Evolutionary conservation across 768 basidiomycete species (phyloP), one percentile per base, ranked within the genome.

Genomic region (Lentinula edodes): DNA sequence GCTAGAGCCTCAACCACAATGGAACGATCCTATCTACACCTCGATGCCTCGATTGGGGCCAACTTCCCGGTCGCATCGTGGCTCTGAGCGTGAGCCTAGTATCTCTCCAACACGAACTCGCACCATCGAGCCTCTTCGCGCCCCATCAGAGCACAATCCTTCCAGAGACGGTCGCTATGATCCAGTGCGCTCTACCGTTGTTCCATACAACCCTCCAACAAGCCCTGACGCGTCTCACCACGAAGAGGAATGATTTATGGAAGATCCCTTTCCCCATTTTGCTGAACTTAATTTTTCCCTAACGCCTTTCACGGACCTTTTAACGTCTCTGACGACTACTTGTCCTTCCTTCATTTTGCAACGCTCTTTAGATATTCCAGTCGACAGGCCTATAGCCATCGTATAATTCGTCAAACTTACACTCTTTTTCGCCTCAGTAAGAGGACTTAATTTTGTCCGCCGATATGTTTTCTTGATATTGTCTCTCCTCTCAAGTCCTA

Each of bases 1-100:
- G 9, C 73, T 90, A 3, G 85, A 89, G 68, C 89, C 88, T 2
- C 75, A 73, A 57, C 88, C 87, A 1, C 86, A 83, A 56, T 89
- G 88, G 87, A 83, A 86, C 60, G 75, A 72, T 45, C 70, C 74
- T 2, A 67, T 76, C 0, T 80, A 79, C 68, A 61, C 69, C 28
- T 69, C 78, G 8, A 66, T 69, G 63, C 74, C 77, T 6, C 58
- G 66, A 42, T 63, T 35, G n/a, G 59, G 59, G 8, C 32, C 59
- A 12, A 41, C 34, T 28, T 13, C 50, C 8, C 18, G 50, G 36
- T 51, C 50, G 12, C 23, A 13, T 28, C 48, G 20, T 2, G 32
- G 32, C 61, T 46, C 51, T 10, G 43, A 52, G 10, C 62, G 62
- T 32, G 38, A 20, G 5, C 50, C 58, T 45, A 28, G 28, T 28